Base-by-base conservation (phyloP, 2,329 filamentous ascomycete species). In the Elsinoe australis region DNA sequence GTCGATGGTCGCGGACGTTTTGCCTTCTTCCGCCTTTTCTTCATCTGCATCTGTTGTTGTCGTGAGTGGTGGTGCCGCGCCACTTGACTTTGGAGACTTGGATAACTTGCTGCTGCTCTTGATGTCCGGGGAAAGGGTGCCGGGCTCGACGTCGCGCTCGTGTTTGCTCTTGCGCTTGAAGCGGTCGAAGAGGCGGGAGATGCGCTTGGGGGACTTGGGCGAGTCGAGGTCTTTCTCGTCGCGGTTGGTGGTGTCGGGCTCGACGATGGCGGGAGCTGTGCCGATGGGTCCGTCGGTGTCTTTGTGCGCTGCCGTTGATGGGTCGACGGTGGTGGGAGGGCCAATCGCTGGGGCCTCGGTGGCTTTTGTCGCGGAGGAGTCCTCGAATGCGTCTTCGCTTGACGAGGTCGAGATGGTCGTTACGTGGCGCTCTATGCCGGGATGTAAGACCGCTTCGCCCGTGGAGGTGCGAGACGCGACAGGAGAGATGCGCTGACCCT, bases 381-480 rank as follows among this genome's bases (percentile, higher is more conserved):
- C 32, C 5, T 50, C 50, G 2, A 52, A 54, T 17, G 56, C 56
- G 21, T 50, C 51, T 6, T 53, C 36, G 38, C 54, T 53, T 15
- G 12, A 21, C n/a, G 58, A 61, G 19, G 57, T 56, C 2, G 53
- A 54, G 34, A 64, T 60, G 18, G 52, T 44, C 3, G 59, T 58
- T 19, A 62, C 60, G 46, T 63, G 60, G 9, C 60, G 53, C 36
- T 62, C 61, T n/a, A 63, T 55, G 24, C 58, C 52, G 2, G 59
- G 58, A 29, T 31, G 34, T 15, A 49, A 29, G 5, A 48, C 45
- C 5, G 33, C 19, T 4, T 48, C 45, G 10, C 45, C 45, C 28
- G 45, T 39, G 10, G 22, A 18, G 8, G 22, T 18, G 8, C 44
- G 29, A 14, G 44, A 47, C 4, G 35, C 12, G 18, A 47, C 32